Conservation (phyloP, 345 rosid species). For the Arabis hirsuta region DNA sequence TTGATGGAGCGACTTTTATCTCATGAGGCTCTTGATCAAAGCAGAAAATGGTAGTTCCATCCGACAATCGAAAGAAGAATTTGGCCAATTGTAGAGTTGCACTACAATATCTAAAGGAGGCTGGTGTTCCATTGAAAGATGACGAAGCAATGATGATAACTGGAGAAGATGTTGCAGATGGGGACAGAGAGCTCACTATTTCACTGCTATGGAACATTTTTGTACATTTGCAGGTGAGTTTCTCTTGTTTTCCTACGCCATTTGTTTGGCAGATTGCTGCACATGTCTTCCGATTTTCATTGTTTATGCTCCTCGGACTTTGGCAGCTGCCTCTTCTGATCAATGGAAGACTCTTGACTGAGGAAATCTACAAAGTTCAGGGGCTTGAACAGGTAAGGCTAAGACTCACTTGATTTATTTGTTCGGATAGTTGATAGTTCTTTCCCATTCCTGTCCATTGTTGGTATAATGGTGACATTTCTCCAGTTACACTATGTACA, state of each 20-base stretch:
- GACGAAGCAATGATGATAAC: conserved; percentile 68
- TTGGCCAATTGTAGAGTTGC: conserved; percentile 71
- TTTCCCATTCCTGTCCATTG: conserved; percentile 3
- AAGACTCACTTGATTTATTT: conserved; percentile 20
- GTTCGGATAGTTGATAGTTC: not conserved
- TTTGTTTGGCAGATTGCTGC: conserved; percentile 1
- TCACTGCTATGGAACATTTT: conserved; percentile 91
- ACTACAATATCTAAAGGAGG: conserved; percentile 66
- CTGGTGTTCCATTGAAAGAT: conserved; percentile 66
- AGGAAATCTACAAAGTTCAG: conserved; percentile 64
- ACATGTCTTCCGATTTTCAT: not conserved
- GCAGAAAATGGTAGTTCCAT: conserved; percentile 83
- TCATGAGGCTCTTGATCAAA: conserved; percentile 23
- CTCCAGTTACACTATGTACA: not conserved
- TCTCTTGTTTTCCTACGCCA: conserved; percentile 13
- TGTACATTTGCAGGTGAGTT: conserved; percentile 80
- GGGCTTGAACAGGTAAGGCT: conserved; percentile 60
- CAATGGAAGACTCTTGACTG: conserved; percentile 53
- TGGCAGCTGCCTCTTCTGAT: conserved; percentile 83
- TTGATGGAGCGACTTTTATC: conserved; percentile 9
- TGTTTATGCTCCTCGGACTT: conserved; percentile 21
- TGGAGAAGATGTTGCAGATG: conserved; percentile 72
- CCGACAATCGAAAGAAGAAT: conserved; percentile 70
- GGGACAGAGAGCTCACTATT: conserved; percentile 83
- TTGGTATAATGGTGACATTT: not conserved